phyloP scores from a whole-genome alignment of 257 asterid genomes.

The Lavandula angustifolia region DNA sequence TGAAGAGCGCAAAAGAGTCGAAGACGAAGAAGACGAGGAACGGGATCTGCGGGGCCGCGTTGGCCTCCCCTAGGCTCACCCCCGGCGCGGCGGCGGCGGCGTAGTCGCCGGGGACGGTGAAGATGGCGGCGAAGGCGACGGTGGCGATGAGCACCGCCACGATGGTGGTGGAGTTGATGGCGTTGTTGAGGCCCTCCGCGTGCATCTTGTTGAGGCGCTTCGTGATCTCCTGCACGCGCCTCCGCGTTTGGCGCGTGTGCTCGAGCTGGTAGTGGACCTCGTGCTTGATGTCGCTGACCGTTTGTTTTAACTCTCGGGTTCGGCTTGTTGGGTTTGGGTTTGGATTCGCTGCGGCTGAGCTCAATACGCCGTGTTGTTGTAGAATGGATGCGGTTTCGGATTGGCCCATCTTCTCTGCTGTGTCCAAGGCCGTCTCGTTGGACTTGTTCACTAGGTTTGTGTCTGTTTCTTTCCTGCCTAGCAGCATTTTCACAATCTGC shows the following conservation, averaged over 20 bases:
- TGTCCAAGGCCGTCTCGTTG: slow-evolving; percentile 50
- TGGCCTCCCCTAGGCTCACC: slow-evolving; percentile 47
- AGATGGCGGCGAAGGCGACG: slow-evolving; percentile 57
- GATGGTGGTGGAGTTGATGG: slow-evolving; percentile 55
- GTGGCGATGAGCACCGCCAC: slow-evolving; percentile 64
- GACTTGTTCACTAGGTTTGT: slow-evolving; percentile 40
- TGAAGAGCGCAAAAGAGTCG: slow-evolving; percentile 50
- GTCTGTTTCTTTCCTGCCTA: slow-evolving; percentile 36
- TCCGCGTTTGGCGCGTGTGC: slow-evolving; percentile 52
- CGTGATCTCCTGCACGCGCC: slow-evolving; percentile 47
- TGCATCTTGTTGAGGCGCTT: slow-evolving; percentile 56
- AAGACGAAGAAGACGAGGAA: slow-evolving; percentile 52
- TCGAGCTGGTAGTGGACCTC: slow-evolving; percentile 53
- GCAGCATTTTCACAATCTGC: slow-evolving; percentile 48
- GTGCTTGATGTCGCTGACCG: slow-evolving; percentile 58
- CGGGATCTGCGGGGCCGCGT: slow-evolving; percentile 37
- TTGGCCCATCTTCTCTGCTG: slow-evolving; percentile 43
- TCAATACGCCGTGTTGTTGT: slow-evolving; percentile 40
- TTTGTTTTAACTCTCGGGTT: slow-evolving; percentile 46
- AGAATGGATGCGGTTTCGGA: slow-evolving; percentile 29
- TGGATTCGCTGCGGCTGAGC: slow-evolving; percentile 36
- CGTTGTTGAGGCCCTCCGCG: slow-evolving; percentile 57
- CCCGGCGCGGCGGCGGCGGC: slow-evolving; percentile 32
- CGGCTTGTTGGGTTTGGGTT: slow-evolving; percentile 29
- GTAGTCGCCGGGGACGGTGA: slow-evolving; percentile 53